Percentiles rank a stretch among this genome's conserved stretches.
phyloP scores from a whole-genome alignment of 2,329 filamentous ascomycete genomes.

The Colletotrichum tropicicola region DNA sequence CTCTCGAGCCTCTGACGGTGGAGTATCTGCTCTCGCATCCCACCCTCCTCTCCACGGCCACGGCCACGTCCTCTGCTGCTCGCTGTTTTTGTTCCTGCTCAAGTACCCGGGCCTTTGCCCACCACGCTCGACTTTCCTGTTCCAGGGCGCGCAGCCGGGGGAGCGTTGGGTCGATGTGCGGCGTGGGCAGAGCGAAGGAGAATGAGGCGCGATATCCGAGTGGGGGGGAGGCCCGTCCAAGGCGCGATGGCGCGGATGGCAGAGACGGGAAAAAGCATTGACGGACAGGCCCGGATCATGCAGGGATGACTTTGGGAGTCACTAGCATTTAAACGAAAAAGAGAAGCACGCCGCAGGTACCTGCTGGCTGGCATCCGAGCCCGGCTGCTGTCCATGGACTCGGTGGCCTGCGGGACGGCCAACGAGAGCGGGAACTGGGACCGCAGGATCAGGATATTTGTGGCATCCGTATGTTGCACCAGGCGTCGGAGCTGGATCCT shows the following conservation, averaged over 20 bases:
- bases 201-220: slow-evolving; percentile 9
- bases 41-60: slow-evolving; percentile 25
- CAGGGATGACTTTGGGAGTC: background rate
- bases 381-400: slow-evolving; percentile 5
- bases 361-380: no score
- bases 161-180: background rate
- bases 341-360: no score
- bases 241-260: no score
- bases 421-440: background rate
- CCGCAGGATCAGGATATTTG: background rate
- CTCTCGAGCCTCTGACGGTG: slow-evolving; percentile 28
- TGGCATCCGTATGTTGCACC: background rate
- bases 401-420: background rate
- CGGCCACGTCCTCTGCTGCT: background rate
- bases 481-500: slow-evolving; percentile 1
- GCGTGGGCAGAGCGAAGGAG: background rate
- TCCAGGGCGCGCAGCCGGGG: slow-evolving; percentile 5
- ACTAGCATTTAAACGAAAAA: background rate
- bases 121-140: slow-evolving; percentile 16
- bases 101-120: background rate
- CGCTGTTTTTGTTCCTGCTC: background rate
- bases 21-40: slow-evolving; percentile 22
- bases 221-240: background rate
- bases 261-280: slow-evolving; percentile 11
- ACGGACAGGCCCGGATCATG: background rate